Percentiles rank a stretch among this genome's conserved stretches.
phyloP scores from a whole-genome alignment of 2,329 filamentous ascomycete species.

The Helicocarpus griseus region DNA sequence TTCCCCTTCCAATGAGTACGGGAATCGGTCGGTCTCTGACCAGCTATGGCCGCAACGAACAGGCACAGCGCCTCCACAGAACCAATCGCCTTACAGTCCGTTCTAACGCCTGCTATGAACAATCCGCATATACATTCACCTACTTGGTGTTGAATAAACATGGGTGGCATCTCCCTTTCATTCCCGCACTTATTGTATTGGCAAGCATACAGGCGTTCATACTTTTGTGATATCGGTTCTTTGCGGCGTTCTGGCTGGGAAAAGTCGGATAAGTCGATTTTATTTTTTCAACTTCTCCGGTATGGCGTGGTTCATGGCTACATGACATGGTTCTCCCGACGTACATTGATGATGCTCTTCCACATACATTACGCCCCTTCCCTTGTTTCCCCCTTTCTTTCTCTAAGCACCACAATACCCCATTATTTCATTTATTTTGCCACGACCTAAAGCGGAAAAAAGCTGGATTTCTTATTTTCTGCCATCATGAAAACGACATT shows the following conservation, averaged over 20 bases:
- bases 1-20: constrained; percentile 17
- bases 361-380: no score
- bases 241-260: no score
- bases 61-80: constrained; percentile 14
- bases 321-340: no score
- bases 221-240: not conserved
- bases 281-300: not conserved
- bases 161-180: no score
- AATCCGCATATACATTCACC: not conserved
- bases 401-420: not conserved
- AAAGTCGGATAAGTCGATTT: not conserved
- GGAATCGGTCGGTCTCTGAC: constrained; percentile 13
- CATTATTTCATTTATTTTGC: not conserved
- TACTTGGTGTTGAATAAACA: no score
- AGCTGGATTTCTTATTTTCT: not conserved
- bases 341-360: no score
- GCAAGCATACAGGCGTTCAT: not conserved
- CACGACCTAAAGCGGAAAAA: constrained; percentile 1
- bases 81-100: constrained; percentile 3
- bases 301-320: no score
- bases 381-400: not conserved
- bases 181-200: no score
- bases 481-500: not conserved
- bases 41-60: constrained; percentile 10
- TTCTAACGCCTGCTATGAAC: not conserved